These are phyloP conservation scores for Saturnispora serradocipensis DNA, from an alignment of 805 yeast species.

Conservation along the genomic window DNA sequence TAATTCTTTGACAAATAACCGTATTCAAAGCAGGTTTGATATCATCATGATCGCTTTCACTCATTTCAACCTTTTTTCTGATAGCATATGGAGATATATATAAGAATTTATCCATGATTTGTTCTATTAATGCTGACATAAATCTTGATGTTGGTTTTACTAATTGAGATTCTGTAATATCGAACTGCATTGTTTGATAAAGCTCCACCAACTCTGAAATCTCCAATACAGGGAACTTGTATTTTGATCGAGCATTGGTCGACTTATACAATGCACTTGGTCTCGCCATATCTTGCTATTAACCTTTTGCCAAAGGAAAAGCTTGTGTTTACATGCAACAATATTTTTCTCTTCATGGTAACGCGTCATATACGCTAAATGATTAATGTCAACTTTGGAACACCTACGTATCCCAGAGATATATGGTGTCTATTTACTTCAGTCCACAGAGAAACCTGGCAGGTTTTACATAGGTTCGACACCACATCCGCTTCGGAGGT, in stretches of 20 bases:
- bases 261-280: constrained; percentile 28
- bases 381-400: not conserved
- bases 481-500: constrained; percentile 58
- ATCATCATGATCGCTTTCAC: constrained; percentile 14
- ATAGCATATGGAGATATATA: constrained; percentile 25
- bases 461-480: constrained; percentile 77
- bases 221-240: constrained; percentile 29
- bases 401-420: constrained; percentile 28
- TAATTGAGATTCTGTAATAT: constrained; percentile 23
- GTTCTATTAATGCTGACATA: constrained; percentile 27
- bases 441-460: constrained; percentile 46
- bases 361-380: not conserved
- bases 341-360: not conserved
- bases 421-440: constrained; percentile 65
- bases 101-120: constrained; percentile 27
- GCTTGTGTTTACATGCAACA: not conserved
- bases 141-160: constrained; percentile 25
- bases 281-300: constrained; percentile 23
- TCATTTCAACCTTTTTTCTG: constrained; percentile 20
- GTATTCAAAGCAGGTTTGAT: constrained; percentile 36
- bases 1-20: constrained; percentile 49
- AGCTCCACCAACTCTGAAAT: constrained; percentile 20
- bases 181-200: constrained; percentile 24
- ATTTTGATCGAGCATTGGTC: constrained; percentile 18
- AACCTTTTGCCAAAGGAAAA: not conserved